Evolutionary conservation across 345 rosid species (phyloP).

Genomic region (Eucalyptus marginata): DNA sequence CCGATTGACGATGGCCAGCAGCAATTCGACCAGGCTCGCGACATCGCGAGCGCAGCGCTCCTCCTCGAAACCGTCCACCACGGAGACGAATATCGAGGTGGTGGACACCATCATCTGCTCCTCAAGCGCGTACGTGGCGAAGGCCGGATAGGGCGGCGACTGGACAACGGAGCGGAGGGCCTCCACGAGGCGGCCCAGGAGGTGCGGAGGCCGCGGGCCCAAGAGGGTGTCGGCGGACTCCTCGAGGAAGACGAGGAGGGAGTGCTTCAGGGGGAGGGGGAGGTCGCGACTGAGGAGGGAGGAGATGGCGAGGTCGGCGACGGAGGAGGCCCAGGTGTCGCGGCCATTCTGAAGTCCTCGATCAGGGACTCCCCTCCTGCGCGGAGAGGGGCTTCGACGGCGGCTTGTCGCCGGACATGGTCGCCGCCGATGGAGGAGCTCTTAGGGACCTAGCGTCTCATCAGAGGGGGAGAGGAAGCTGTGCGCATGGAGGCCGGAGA

Average conservation of each 20-base stretch:
- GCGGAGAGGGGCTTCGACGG: conserved; percentile 31
- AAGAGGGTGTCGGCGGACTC: conserved; percentile 29
- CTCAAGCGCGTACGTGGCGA: conserved; percentile 40
- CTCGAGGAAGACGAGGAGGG: conserved; percentile 72
- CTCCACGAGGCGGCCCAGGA: conserved; percentile 50
- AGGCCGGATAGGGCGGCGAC: conserved; percentile 47
- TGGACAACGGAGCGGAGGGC: conserved; percentile 53
- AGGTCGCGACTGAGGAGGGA: conserved; percentile 37
- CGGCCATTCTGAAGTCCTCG: conserved; percentile 68
- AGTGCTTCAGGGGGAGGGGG: conserved; percentile 51
- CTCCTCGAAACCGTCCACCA: not conserved
- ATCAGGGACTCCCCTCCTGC: conserved; percentile 73
- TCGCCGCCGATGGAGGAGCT: not conserved
- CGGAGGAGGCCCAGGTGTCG: conserved; percentile 11
- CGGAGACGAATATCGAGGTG: conserved; percentile 54
- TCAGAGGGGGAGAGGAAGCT: not conserved
- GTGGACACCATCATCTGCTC: conserved; percentile 75
- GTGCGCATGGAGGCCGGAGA: not conserved
- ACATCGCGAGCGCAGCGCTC: not conserved
- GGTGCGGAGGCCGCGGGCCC: not conserved
- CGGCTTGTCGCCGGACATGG: conserved; percentile 8
- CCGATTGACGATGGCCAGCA: conserved; percentile 62
- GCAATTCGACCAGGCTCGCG: conserved; percentile 55
- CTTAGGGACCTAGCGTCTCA: not conserved
- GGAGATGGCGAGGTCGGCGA: conserved; percentile 52